Conservation (phyloP, 2,329 filamentous ascomycete species). For the Domatiomyces catenatus region DNA sequence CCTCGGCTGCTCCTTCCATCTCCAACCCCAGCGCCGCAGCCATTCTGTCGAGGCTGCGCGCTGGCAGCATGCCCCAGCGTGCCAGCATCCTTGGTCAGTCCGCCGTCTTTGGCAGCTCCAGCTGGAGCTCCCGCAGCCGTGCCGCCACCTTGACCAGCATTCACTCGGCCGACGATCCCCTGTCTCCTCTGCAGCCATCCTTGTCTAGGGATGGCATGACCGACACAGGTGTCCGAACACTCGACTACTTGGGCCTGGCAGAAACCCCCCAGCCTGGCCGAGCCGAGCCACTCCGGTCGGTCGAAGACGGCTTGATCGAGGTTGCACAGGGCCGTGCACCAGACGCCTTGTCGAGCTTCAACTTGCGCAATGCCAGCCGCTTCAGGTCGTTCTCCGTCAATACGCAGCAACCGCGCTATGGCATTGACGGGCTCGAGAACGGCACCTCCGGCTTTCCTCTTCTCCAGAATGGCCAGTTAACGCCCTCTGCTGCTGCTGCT, state of each 20-base stretch:
- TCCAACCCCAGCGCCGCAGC: constrained; percentile 48
- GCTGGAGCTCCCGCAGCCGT: constrained; percentile 65
- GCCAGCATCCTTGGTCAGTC: constrained; percentile 48
- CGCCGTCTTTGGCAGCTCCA: constrained; percentile 70
- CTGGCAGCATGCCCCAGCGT: constrained; percentile 86
- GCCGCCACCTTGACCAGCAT: constrained; percentile 83
- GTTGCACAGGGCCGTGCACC: constrained; percentile 32
- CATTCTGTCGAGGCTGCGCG: constrained; percentile 68
- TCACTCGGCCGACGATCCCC: constrained; percentile 70
- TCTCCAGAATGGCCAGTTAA: constrained; percentile 44
- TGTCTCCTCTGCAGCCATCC: constrained; percentile 71
- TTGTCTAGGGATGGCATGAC: constrained; percentile 72
- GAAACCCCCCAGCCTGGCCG: constrained; percentile 75
- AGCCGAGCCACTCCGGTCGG: constrained; percentile 49
- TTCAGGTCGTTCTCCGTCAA: constrained; percentile 98
- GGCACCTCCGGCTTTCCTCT: constrained; percentile 39
- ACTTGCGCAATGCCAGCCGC: constrained; percentile 65
- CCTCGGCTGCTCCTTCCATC: constrained; percentile 25
- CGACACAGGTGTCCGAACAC: constrained; percentile 78
- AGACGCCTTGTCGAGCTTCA: constrained; percentile 59
- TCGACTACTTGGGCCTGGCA: constrained; percentile 89
- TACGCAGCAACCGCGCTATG: constrained; percentile 91
- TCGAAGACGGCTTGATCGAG: constrained; percentile 26
- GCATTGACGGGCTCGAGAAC: constrained; percentile 69
- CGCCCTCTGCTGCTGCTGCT: constrained; percentile 39